Base-by-base conservation (phyloP, 2,329 filamentous ascomycete species). In the Metarhizium guizhouense region DNA sequence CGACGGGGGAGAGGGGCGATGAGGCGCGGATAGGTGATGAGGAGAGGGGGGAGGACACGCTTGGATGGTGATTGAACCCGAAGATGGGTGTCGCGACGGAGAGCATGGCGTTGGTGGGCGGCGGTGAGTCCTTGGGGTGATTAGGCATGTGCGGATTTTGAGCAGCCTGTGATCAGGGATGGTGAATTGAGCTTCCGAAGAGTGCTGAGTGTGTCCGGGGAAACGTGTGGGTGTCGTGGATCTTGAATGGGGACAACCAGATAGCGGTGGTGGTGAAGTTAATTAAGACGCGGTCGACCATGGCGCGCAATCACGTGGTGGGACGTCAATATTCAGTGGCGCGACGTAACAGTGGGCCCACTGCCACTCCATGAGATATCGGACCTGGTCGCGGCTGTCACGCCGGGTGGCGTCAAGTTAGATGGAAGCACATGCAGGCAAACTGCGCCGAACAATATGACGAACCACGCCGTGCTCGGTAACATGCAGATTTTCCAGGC, bases 21-120 rank as follows among this genome's bases (percentile, higher is more conserved):
- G 76, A 73, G n/a, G 76, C 74, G 61, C 80, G 79, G 53, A 82
- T 67, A 13, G 81, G 81, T 3, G 81, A 83, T 2, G 81, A 84
- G 3, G 82, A 82, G 4, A 83, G 77, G 6, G 80, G 81, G 51
- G 82, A 84, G 1, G 82, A 70, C 34, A 76, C 69, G 40, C 68
- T 58, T 2, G 81, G 81, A 16, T 74, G 74, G 66, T 76, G 67
- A 51, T 74, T 69, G 67, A 75, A 76, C 52, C 72, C 70, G 63
- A 78, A 75, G 51, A 73, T 69, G 18, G 76, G 73, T n/a, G 72
- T 63, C 40, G 71, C 64, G 8, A 72, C 65, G 57, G 73, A 72
- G 60, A 75, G 67, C 74, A 76, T 76, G 36, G 62, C 68, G 51
- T 53, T 55, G 58, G 64, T 40, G 40, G 36, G 10, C 54, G 32